Evolutionary conservation across 768 basidiomycete genomes (phyloP).

Genomic region (Gyrodon lividus): DNA sequence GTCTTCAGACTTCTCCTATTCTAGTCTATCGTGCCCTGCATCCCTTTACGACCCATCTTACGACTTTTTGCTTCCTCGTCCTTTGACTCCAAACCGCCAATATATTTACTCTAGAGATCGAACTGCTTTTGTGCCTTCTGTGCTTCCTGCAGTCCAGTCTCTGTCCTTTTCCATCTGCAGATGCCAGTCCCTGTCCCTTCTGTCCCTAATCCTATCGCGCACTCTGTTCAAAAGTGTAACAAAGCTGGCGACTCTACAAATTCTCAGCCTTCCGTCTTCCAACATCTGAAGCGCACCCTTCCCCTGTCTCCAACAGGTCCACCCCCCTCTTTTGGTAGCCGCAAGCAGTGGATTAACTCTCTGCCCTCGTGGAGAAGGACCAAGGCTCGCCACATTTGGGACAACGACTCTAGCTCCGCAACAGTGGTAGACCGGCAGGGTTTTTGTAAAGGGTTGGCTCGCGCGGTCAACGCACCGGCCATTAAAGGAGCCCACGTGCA

Average conservation of each 20-base stretch:
- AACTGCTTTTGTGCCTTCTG: slow-evolving; percentile 41
- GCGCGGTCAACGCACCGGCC: slow-evolving; percentile 73
- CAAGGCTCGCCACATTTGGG: slow-evolving; percentile 67
- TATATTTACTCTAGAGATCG: slow-evolving; percentile 40
- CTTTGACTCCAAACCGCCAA: slow-evolving; percentile 40
- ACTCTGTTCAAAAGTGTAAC: slow-evolving; percentile 63
- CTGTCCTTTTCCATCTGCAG: slow-evolving; percentile 48
- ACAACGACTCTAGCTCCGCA: slow-evolving; percentile 42
- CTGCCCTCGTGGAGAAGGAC: slow-evolving; percentile 70
- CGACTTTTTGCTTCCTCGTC: slow-evolving; percentile 49
- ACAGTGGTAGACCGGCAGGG: slow-evolving; percentile 39
- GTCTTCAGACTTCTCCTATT: slow-evolving; percentile 30
- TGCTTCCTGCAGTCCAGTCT: slow-evolving; percentile 44
- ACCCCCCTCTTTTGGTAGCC: slow-evolving; percentile 62
- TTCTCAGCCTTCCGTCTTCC: slow-evolving; percentile 45
- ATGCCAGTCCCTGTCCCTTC: slow-evolving; percentile 87
- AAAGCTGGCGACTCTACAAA: slow-evolving; percentile 40
- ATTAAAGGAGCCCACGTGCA: slow-evolving; percentile 86
- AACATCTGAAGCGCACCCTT: slow-evolving; percentile 54
- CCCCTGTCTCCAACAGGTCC: slow-evolving; percentile 60
- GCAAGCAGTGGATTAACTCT: slow-evolving; percentile 73
- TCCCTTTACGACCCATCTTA: slow-evolving; percentile 67
- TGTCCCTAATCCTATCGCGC: slow-evolving; percentile 54
- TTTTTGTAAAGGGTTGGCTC: slow-evolving; percentile 75
- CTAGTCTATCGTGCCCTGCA: slow-evolving; percentile 23